A percentile compares a stretch with the other conserved stretches of the same genome.
Conservation (phyloP, 2,329 filamentous ascomycete species). For the Calcarisporium arbuscula region DNA sequence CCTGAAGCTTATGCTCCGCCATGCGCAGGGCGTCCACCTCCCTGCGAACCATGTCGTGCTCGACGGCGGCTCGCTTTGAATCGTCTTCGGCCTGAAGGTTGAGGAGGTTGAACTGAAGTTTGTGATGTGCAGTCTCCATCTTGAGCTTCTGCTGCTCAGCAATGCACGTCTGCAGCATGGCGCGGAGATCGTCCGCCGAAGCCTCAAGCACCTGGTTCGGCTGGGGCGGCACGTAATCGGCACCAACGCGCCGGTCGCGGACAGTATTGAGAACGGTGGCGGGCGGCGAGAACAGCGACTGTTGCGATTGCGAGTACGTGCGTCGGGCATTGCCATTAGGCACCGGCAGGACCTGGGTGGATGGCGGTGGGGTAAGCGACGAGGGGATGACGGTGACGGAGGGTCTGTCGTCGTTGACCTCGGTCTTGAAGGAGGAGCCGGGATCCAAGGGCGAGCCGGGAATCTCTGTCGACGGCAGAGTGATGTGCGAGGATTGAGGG, state of each 20-base stretch:
- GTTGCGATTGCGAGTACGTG: constrained; percentile 35
- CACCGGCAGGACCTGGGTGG: constrained; percentile 39
- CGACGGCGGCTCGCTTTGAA: constrained; percentile 79
- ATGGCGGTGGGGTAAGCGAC: constrained; percentile 52
- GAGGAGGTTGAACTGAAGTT: constrained; percentile 80
- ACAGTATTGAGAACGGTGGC: constrained; percentile 35
- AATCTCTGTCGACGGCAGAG: constrained; percentile 51
- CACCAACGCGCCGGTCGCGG: constrained; percentile 21
- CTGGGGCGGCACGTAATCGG: constrained; percentile 42
- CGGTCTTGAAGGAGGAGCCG: constrained; percentile 42
- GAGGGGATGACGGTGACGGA: constrained; percentile 46
- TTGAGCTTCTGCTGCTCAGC: constrained; percentile 57
- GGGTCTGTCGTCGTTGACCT: constrained; percentile 40
- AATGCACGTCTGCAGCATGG: constrained; percentile 48
- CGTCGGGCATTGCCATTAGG: constrained; percentile 20
- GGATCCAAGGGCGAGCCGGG: constrained; percentile 47
- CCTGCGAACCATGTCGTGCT: constrained; percentile 83
- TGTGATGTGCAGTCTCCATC: constrained; percentile 83
- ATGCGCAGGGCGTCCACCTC: constrained; percentile 80
- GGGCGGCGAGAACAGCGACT: constrained; percentile 48
- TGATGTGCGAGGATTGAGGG: constrained; percentile 40
- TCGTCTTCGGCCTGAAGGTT: constrained; percentile 79
- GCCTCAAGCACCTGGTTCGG: constrained; percentile 46
- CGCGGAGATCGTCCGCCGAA: constrained; percentile 48
- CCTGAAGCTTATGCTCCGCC: constrained; percentile 62